Base-by-base conservation (phyloP, 2,329 filamentous ascomycete species). In the Conoideocrella luteorostrata region DNA sequence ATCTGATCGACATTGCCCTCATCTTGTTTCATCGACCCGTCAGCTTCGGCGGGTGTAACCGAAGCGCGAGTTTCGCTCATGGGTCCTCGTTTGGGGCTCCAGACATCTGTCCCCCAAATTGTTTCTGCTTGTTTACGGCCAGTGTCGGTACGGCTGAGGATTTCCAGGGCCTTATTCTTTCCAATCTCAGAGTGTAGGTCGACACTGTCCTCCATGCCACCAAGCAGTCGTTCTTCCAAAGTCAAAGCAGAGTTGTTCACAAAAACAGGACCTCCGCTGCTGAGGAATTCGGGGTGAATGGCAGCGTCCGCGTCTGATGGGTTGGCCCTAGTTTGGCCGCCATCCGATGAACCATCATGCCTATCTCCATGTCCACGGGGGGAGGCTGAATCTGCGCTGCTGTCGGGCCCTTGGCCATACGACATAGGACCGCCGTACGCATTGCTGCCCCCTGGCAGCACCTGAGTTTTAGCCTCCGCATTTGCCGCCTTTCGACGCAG, bases 401-500 rank as follows among this genome's bases (percentile, higher is more conserved):
- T 42, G 12, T 26, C 39, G 22, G 39, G 32, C 10, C 42, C 38
- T 24, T 50, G 50, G 7, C 56, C 41, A 39, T 54, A 63, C 37
- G 57, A 57, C 15, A 52, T 37, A 6, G 54, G 47, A 9, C 53
- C 51, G 12, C 54, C 57, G 45, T 56, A 64, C 11, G 54, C 43
- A 11, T 47, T 38, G 41, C 41, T 52, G 26, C 44, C 42, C 6
- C 22, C n/a, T 24, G 21, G 12, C 24, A 17, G 17, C 5, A n/a
- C 23, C 33, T 17, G 48, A 49, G 71, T 69, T 0, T 72, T 72
- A 0, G 72, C 72, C 44, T 78, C 75, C 2, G 75, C 74, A 41
- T 77, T 77, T 39, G 80, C 68, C 4, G 82, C 80, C 61, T 90
- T 90, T 21, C 86, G 80, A 50, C 87, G 86, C 5, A 82, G 65